Percentiles rank a stretch among this genome's conserved stretches.
Evolutionary conservation across 768 basidiomycete genomes (phyloP).

Genomic region (Exidia glandulosa): DNA sequence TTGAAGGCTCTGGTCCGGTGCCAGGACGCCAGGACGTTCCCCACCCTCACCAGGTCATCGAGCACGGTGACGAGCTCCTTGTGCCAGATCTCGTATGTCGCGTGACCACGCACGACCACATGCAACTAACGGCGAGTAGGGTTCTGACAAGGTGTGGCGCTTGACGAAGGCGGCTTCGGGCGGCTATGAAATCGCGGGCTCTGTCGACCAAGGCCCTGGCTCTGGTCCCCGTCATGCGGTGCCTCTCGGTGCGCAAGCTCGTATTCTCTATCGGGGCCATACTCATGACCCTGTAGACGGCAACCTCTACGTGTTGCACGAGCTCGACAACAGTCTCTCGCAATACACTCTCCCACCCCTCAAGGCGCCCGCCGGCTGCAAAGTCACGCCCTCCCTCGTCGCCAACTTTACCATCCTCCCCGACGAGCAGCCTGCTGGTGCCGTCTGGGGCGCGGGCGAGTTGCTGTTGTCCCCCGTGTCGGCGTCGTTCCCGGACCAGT

Average conservation of each 20-base stretch:
- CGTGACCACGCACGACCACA: too few relatives aligned
- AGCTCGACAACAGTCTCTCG: conserved; percentile 44
- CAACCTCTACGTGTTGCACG: conserved; percentile 43
- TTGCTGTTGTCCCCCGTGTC: conserved; percentile 47
- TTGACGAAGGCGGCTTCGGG: conserved; percentile 29
- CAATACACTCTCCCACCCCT: conserved; percentile 40
- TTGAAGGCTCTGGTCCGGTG: conserved; percentile 46
- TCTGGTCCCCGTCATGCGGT: conserved; percentile 64
- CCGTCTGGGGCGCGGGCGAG: conserved; percentile 44
- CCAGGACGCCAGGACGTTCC: conserved; percentile 52
- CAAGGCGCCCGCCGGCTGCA: conserved; percentile 24
- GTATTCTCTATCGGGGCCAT: not conserved
- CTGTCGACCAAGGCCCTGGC: conserved; percentile 39
- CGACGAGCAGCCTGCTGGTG: conserved; percentile 23
- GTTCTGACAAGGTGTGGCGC: conserved; percentile 56
- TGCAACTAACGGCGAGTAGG: conserved; percentile 14
- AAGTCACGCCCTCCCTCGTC: not conserved
- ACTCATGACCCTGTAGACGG: conserved; percentile 24
- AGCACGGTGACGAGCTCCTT: conserved; percentile 48
- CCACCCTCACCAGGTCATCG: conserved; percentile 66
- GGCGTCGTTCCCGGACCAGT: conserved; percentile 34
- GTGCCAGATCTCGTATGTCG: conserved; percentile 46
- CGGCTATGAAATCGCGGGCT: conserved; percentile 37
- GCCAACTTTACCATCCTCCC: conserved; percentile 24
- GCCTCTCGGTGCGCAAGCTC: conserved; percentile 38